Conservation (phyloP, 768 basidiomycete species). For the Lyophyllum decastes region DNA sequence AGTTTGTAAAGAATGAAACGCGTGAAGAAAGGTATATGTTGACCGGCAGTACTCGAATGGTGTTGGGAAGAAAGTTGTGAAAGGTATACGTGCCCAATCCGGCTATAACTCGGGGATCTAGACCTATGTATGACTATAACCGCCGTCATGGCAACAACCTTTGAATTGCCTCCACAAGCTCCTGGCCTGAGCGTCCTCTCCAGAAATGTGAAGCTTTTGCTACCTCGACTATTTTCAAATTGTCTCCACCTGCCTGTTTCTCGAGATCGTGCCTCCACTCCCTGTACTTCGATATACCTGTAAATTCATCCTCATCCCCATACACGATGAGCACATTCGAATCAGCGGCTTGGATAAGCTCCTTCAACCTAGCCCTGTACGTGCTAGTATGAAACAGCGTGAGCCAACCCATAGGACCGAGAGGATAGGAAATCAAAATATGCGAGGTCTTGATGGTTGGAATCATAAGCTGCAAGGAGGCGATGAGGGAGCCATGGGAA, state of each 20-base stretch:
- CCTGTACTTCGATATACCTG: conserved; percentile 52
- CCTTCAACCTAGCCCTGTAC: conserved; percentile 53
- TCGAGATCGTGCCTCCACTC: conserved; percentile 51
- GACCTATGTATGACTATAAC: conserved; percentile 5
- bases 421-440: conserved; percentile 75
- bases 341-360: conserved; percentile 44
- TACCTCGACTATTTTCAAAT: conserved; percentile 39
- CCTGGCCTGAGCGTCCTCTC: conserved; percentile 37
- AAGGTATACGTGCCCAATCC: conserved; percentile 12
- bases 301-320: conserved; percentile 76
- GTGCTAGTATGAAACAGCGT: conserved; percentile 64
- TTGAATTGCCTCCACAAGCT: conserved; percentile 28
- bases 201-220: conserved; percentile 68
- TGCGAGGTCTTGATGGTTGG: conserved; percentile 58
- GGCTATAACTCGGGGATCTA: conserved; percentile 9
- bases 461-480: conserved; percentile 62
- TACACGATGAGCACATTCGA: conserved; percentile 63
- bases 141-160: conserved; percentile 36
- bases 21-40: conserved; percentile 8
- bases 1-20: conserved; percentile 10
- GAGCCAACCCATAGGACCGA: conserved; percentile 65
- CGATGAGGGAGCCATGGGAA: conserved; percentile 77
- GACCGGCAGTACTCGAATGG: conserved; percentile 16
- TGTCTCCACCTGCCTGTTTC: conserved; percentile 15
- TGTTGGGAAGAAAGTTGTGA: conserved; percentile 16